These are phyloP conservation scores for Leccinum solheimii DNA, from an alignment of 1,284 basidiomycete genomes.

Conservation along the genomic window DNA sequence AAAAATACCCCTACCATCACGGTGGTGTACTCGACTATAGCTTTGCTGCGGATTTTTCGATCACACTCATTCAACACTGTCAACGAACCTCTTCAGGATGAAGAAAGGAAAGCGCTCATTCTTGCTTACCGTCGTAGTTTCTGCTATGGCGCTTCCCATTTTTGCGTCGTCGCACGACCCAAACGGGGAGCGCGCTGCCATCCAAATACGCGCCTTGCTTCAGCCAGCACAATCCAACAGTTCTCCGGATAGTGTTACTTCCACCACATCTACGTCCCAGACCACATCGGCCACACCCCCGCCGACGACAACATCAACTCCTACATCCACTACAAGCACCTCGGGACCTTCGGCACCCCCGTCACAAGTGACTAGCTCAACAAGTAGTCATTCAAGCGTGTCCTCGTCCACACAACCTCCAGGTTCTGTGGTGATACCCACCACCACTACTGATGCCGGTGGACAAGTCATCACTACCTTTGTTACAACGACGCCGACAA, in stretches of 20 bases:
- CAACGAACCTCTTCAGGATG: constrained; percentile 22
- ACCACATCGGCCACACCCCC: neutral
- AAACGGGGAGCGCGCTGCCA: constrained; percentile 21
- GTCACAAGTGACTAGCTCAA: constrained; percentile 6
- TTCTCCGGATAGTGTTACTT: neutral
- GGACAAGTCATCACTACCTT: constrained; percentile 26
- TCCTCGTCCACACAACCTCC: neutral
- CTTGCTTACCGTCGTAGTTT: constrained; percentile 31
- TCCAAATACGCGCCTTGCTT: constrained; percentile 22
- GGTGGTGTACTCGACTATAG: constrained; percentile 8
- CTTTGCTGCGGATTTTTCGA: constrained; percentile 28
- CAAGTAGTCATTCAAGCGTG: constrained; percentile 1
- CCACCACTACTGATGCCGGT: constrained; percentile 27
- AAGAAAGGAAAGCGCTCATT: constrained; percentile 30
- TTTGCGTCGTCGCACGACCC: constrained; percentile 27
- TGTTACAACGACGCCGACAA: constrained; percentile 11
- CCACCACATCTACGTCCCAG: constrained; percentile 6
- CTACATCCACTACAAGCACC: constrained; percentile 6
- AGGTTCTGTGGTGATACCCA: constrained; percentile 21
- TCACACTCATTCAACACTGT: constrained; percentile 21
- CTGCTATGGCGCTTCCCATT: constrained; percentile 32
- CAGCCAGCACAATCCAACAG: neutral
- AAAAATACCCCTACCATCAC: constrained; percentile 11
- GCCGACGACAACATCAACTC: neutral
- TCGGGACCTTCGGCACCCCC: constrained; percentile 6